Base-by-base conservation (phyloP, 345 rosid genomes). In the Excoecaria cochinchinensis region DNA sequence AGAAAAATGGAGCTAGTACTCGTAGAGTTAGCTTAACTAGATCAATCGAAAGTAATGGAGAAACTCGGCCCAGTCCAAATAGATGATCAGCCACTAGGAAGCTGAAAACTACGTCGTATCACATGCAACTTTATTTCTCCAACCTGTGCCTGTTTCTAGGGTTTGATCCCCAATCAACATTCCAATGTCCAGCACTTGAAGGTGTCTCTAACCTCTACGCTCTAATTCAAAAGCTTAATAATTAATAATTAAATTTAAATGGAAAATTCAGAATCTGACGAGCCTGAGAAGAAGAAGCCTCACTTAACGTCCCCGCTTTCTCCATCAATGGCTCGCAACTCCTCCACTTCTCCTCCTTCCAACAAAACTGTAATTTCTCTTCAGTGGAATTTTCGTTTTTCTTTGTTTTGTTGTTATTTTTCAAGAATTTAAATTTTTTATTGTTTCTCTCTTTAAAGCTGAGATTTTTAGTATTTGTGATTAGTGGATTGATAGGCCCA, bases 221-320 rank as follows among this genome's bases (percentile, higher is more conserved):
- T 52, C 0, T 15, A 52, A 55, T 19, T 55, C 1, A 4, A 19
- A 55, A 55, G 22, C 59, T 55, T 55, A 55, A 5, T n/a, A 6
- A 55, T 19, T 8, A 55, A 19, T 55, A 55, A 55, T 9, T 19
- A 19, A 55, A 17, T 4, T 17, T 55, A 55, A 55, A 91, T 90
- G 97, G 97, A 90, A 77, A 84, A 78, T 69, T 64, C 83, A 7
- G 94, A 89, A 67, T 64, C 86, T 4, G 90, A 84, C 22, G 95
- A 90, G 77, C 87, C 93, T 75, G 89, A 84, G 76, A 89, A 86
- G 85, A 92, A 88, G 88, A 86, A 84, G 80, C 90, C 86, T 73
- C 92, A 83, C 77, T 9, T 88, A 59, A 85, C 82, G 67, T 67
- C 81, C 16, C 75, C 86, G 22, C 84, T 80, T 22, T 80, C 90